Evolutionary conservation across 805 yeast species (phyloP), one percentile per base, ranked within the genome.

Genomic region (Starmerella geochares): DNA sequence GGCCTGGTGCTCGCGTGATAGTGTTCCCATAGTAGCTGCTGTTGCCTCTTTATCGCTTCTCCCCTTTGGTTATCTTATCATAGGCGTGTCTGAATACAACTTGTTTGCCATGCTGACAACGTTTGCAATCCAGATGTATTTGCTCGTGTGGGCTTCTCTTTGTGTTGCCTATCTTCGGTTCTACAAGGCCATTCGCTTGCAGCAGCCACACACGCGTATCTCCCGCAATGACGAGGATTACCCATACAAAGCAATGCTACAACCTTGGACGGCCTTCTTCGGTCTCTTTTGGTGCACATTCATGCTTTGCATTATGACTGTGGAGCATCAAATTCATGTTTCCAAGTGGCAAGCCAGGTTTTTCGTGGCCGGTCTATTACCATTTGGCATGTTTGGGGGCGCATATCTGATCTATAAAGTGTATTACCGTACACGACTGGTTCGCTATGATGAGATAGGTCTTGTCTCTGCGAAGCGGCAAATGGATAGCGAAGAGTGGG

Each of bases 81-180:
- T 42, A 3, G 23, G 20, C 2, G 46, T 42, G 5, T 20, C 46
- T 2, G 37, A 23, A 7, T 17, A 13, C 13, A n/a, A 23, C 11
- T 33, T 45, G 17, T 45, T 24, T 28, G 36, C 37, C 20, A 31
- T 37, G 17, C 44, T 55, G 32, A 41, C 46, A 16, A 21, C 25
- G 7, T 53, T 49, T 41, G 52, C 32, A 6, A 35, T 45, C 1
- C 48, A 43, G 23, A 17, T 46, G 14, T 25, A 33, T n/a, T n/a
- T 44, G 14, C 64, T 85, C 28, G 83, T 81, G 36, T 85, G 95
- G 95, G 63, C 70, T 56, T 81, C 83, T 2, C 74, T 81, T 74
- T 78, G 82, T 58, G 59, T 78, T 24, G 72, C 86, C 3, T 81
- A 70, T 59, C 59, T 81, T 32, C 64, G 86, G 48, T 81, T 79